A percentile compares a stretch with the other conserved stretches of the same genome.
phyloP scores from a whole-genome alignment of 768 basidiomycete species.

The Psilocybe tampanensis region DNA sequence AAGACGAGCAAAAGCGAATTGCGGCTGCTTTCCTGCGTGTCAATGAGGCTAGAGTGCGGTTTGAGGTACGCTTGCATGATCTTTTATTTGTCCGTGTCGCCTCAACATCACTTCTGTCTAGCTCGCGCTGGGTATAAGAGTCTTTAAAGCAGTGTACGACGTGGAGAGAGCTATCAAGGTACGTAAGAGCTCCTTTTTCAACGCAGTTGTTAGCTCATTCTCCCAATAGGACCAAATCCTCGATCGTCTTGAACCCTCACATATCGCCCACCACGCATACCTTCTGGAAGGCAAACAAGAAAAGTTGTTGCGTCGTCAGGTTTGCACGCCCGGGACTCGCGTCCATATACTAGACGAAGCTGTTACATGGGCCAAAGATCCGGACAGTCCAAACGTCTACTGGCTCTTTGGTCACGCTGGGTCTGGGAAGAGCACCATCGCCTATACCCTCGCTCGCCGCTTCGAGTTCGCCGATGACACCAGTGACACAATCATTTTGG shows the following conservation, averaged over 20 bases:
- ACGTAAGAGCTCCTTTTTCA: not conserved
- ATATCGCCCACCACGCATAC: conserved; percentile 14
- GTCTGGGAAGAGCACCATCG: conserved; percentile 12
- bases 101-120: conserved; percentile 4
- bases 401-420: conserved; percentile 14
- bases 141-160: conserved; percentile 12
- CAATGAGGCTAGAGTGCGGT: conserved; percentile 15
- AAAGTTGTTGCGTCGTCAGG: conserved; percentile 3
- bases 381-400: conserved; percentile 7
- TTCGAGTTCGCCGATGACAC: not conserved
- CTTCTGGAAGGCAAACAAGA: conserved; percentile 9
- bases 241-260: conserved; percentile 12
- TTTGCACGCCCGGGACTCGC: conserved; percentile 10
- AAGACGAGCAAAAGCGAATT: conserved; percentile 17
- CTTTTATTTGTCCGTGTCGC: not conserved
- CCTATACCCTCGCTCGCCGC: conserved; percentile 8
- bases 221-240: conserved; percentile 7
- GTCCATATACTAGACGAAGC: conserved; percentile 8
- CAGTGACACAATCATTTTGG: not conserved
- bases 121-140: conserved; percentile 10
- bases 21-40: conserved; percentile 16
- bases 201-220: not conserved
- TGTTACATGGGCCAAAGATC: conserved; percentile 7
- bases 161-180: conserved; percentile 10
- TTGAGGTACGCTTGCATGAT: conserved; percentile 13